Conservation (phyloP, 805 yeast species). For the Nakazawaea wyomingensis region DNA sequence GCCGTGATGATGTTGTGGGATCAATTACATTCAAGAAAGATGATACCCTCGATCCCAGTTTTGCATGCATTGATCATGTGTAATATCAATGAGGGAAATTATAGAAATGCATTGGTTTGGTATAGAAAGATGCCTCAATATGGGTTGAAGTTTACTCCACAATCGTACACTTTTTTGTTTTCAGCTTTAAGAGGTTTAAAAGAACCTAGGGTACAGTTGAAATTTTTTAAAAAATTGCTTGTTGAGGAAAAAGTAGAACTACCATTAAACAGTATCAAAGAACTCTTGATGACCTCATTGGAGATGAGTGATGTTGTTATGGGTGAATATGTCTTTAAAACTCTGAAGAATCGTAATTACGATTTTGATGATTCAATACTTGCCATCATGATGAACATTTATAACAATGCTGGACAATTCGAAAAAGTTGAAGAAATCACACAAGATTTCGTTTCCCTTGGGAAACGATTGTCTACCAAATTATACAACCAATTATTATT, state of each 20-base stretch:
- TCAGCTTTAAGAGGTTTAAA: slow-evolving; percentile 29
- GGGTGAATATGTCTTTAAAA: slow-evolving; percentile 4
- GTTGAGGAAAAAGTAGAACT: slow-evolving; percentile 5
- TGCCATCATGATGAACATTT: slow-evolving; percentile 9
- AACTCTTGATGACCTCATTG: slow-evolving; percentile 12
- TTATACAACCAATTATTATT: slow-evolving; percentile 21
- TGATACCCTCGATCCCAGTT: slow-evolving; percentile 41
- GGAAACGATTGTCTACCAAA: slow-evolving; percentile 17
- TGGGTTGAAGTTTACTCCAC: slow-evolving; percentile 23
- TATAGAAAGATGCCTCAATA: slow-evolving; percentile 29
- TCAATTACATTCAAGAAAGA: slow-evolving; percentile 39
- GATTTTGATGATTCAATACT: neutral
- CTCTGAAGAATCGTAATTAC: neutral
- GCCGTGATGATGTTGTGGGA: slow-evolving; percentile 45
- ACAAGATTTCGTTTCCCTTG: slow-evolving; percentile 17
- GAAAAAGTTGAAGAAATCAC: slow-evolving; percentile 11
- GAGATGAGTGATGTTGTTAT: slow-evolving; percentile 3
- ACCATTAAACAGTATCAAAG: slow-evolving; percentile 1
- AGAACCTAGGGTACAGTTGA: slow-evolving; percentile 30
- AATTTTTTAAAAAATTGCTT: slow-evolving; percentile 19
- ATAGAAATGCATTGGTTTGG: slow-evolving; percentile 30
- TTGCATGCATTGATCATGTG: slow-evolving; percentile 40
- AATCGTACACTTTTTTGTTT: slow-evolving; percentile 30
- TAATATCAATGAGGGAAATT: slow-evolving; percentile 32
- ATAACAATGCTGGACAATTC: slow-evolving; percentile 1